phyloP scores from a whole-genome alignment of 2,329 filamentous ascomycete genomes.

The Diaporthe helianthi region DNA sequence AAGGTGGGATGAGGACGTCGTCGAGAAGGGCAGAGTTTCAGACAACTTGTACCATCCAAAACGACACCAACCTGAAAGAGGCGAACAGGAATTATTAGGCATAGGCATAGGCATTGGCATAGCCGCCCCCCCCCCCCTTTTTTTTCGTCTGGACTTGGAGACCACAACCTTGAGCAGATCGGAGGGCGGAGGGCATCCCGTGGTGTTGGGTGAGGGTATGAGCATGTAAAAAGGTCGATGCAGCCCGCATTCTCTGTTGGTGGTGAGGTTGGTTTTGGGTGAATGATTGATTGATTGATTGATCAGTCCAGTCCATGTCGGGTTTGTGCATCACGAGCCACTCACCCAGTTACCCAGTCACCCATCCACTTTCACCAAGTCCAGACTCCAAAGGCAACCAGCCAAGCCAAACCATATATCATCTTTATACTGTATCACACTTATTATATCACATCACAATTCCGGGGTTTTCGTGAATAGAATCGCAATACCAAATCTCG shows the following conservation, averaged over 20 bases:
- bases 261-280: not conserved
- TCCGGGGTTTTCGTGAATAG: not conserved
- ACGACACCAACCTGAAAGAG: conserved; percentile 16
- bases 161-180: conserved; percentile 17
- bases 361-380: not conserved
- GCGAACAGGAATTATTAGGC: not conserved
- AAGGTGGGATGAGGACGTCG: conserved; percentile 25
- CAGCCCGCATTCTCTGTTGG: not conserved
- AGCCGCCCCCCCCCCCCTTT: conserved; percentile 1
- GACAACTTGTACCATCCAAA: conserved; percentile 22
- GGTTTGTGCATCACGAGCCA: not conserved
- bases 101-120: conserved; percentile 12
- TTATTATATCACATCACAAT: conserved; percentile 9
- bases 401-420: not conserved
- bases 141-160: conserved; percentile 25
- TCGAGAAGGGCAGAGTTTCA: conserved; percentile 26
- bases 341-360: too few relatives aligned
- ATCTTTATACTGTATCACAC: not conserved
- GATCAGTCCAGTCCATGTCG: too few relatives aligned
- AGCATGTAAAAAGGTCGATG: conserved; percentile 23
- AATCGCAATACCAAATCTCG: conserved; percentile 11
- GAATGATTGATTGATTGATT: not conserved
- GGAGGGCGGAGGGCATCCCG: not conserved
- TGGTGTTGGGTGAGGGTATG: conserved; percentile 1
- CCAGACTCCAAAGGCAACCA: not conserved